Evolutionary conservation across 2,329 filamentous ascomycete genomes (phyloP).

Genomic region (Xylariaceae sp.): DNA sequence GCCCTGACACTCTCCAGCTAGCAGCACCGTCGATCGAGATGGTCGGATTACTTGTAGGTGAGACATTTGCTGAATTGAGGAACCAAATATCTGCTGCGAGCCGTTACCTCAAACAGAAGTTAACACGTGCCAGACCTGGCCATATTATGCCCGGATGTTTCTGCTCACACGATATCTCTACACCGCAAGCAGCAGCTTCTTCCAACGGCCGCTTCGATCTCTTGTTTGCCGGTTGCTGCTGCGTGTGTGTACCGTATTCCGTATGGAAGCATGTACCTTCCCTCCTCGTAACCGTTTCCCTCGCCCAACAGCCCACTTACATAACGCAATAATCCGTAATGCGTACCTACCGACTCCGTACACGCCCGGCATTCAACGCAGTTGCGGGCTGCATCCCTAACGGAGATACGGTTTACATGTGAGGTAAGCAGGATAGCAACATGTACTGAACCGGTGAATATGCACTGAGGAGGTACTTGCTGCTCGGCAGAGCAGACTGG

Average conservation of each 20-base stretch:
- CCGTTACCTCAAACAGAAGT: constrained; percentile 1
- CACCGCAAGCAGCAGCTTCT: constrained; percentile 16
- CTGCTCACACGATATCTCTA: background rate
- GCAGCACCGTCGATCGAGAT: too few relatives aligned
- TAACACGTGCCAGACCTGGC: constrained; percentile 4
- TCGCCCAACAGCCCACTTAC: too few relatives aligned
- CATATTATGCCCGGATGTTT: background rate
- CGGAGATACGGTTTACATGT: too few relatives aligned
- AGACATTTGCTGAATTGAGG: constrained; percentile 5
- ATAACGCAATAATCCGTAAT: background rate
- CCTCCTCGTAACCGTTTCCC: too few relatives aligned
- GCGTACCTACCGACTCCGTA: background rate
- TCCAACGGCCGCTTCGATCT: background rate
- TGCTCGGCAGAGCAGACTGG: background rate
- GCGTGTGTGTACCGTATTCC: too few relatives aligned
- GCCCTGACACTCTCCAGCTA: too few relatives aligned
- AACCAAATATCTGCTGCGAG: constrained; percentile 3
- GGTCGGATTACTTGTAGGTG: background rate
- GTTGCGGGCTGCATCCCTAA: too few relatives aligned
- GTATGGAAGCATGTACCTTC: too few relatives aligned
- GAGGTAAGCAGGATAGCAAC: background rate
- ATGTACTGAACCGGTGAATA: background rate
- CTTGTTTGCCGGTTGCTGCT: background rate
- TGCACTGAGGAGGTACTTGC: background rate
- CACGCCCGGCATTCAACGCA: too few relatives aligned